Evolutionary conservation across 2,329 filamentous ascomycete species (phyloP), one percentile per base, ranked within the genome.

Genomic region (Cadophora sp.): DNA sequence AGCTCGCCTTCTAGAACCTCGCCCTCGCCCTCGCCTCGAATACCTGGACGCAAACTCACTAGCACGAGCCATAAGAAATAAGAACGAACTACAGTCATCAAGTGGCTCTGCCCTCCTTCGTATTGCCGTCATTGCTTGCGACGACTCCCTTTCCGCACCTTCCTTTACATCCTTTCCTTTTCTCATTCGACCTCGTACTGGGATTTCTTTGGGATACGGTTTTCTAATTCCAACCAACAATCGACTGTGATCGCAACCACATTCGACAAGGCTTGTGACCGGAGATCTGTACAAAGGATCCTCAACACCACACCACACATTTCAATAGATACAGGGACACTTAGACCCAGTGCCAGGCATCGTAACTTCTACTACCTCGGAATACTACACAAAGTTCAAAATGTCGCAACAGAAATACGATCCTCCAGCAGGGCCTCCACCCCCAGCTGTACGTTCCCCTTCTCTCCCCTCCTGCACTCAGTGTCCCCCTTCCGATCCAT

Each of bases 381-480:
- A 51, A 34, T n/a, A 22, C 24, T 24, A 19, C 19, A 37, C 14
- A 62, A 16, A 19, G 27, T 56, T 26, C 55, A 66, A 51, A 31
- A 75, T 72, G 71, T 64, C 71, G n/a, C 43, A 53, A 46, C 66
- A 69, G 64, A 70, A 75, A 69, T 70, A 66, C 63, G 56, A 72
- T 50, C 59, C 70, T 29, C 68, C 69, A 40, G 61, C 65, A 27
- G 64, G 66, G 26, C 69, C 74, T 29, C 72, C 74, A 22, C 75
- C 74, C 9, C 73, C 74, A 62, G 69, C 73, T 43, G 55, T 58
- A 40, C 29, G 55, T 37, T 9, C 31, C 29, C 55, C n/a, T 1
- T 34, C 6, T 12, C 16, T 12, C 27, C 51, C 7, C 51, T 8
- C 12, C 14, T 29, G 31, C 43, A 6, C 12, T 43, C 12, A 8